Evolutionary conservation across 148 eudicot species (phyloP), one percentile per base, ranked within the genome.

Genomic region (Selenicereus undatus): DNA sequence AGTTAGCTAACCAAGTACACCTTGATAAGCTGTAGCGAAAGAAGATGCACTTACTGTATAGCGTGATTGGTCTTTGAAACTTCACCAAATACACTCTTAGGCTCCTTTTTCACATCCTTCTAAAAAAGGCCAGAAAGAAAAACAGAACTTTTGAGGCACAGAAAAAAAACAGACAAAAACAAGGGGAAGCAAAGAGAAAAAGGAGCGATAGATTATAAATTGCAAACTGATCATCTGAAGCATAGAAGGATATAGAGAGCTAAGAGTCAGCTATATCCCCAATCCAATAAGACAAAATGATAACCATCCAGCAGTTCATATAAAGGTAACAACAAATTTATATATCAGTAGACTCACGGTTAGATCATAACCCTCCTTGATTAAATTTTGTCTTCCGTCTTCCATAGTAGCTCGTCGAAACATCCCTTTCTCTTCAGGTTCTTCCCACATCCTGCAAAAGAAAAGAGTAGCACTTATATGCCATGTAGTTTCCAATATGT

Each of bases 371-470:
- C 81, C 93, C 72, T 90, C 96, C 30, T 84, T 74, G 45, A 91
- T 85, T 77, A 91, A 78, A 75, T 87, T 89, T 65, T 87, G 88
- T 81, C 88, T 89, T 48, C 84, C 90, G 30, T 88, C 90, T 82
- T 87, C 91, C 48, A 84, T 80, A 50, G 84, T 85, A 21, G 85
- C 83, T 79, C 91, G 79, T 82, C 88, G 85, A 39, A 93, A 81
- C 77, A 88, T 78, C 77, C 84, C 89, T 81, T 89, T 88, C 62
- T 90, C 93, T 86, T 92, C 98, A 58, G 96, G 96, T 70, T 85
- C 87, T 36, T 86, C 43, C 91, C 92, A 92, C 89, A 91, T 89
- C 80, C 96, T 93, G 84, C 71, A 73, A 70, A 56, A 82, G 68
- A 62, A 36, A 62, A 42, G 13, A 66, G 30, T 22, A 76, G n/a